Evolutionary conservation across 2,329 filamentous ascomycete genomes (phyloP).

Genomic region (Chalaropsis thielavioides): DNA sequence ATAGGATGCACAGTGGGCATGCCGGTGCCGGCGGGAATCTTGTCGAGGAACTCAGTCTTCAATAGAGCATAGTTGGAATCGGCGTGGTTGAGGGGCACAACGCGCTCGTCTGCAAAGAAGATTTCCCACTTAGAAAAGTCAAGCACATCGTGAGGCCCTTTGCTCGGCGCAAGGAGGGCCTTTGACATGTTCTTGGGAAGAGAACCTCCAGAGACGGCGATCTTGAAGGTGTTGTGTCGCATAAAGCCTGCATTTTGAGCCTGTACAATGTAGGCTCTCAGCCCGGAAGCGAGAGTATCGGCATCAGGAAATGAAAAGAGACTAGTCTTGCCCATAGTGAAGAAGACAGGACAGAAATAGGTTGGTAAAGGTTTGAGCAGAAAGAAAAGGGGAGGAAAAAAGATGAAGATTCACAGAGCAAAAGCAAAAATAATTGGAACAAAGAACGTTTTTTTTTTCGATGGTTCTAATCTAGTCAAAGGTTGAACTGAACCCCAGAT

Average conservation of each 20-base stretch:
- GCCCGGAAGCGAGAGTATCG: slow-evolving; percentile 55
- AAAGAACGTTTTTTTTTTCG: slow-evolving; percentile 1
- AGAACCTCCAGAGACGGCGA: slow-evolving; percentile 87
- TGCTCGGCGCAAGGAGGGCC: slow-evolving; percentile 52
- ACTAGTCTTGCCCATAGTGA: slow-evolving; percentile 44
- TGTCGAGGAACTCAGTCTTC: slow-evolving; percentile 75
- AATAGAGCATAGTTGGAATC: slow-evolving; percentile 91
- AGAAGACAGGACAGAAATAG: background rate
- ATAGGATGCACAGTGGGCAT: slow-evolving; percentile 67
- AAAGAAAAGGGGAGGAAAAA: slow-evolving; percentile 7
- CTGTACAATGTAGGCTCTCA: slow-evolving; percentile 71
- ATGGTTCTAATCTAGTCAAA: background rate
- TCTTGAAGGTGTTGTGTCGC: slow-evolving; percentile 74
- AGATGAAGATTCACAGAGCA: background rate
- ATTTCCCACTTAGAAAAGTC: slow-evolving; percentile 87
- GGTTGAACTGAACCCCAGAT: background rate
- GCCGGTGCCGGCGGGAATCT: slow-evolving; percentile 56
- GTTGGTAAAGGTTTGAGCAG: background rate
- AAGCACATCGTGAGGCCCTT: slow-evolving; percentile 44
- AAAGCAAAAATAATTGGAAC: background rate
- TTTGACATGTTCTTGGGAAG: slow-evolving; percentile 77
- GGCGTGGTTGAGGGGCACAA: slow-evolving; percentile 76
- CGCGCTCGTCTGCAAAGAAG: slow-evolving; percentile 96
- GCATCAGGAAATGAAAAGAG: slow-evolving; percentile 68
- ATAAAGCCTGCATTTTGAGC: slow-evolving; percentile 65